These are phyloP conservation scores for Hypoxylon trugodes DNA, from an alignment of 495 filamentous ascomycete species.

Conservation along the genomic window DNA sequence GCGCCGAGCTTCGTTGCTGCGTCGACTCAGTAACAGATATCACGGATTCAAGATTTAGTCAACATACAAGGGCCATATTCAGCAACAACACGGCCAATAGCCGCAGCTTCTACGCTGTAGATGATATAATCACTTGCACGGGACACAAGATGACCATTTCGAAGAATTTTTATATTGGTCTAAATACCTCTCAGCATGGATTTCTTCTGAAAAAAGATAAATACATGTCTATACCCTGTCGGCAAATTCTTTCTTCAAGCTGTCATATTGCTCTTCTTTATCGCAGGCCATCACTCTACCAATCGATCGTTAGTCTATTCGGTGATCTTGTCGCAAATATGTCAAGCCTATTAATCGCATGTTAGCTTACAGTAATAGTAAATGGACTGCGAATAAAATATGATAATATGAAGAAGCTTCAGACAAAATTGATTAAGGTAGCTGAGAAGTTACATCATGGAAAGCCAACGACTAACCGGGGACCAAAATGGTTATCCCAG, in stretches of 20 bases:
- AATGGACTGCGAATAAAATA: constrained; percentile 11
- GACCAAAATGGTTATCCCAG: constrained; percentile 48
- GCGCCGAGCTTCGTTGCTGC: constrained; percentile 91
- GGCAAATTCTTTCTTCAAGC: constrained; percentile 77
- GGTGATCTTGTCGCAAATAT: constrained; percentile 9
- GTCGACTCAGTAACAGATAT: constrained; percentile 8
- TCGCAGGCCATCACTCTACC: constrained; percentile 94
- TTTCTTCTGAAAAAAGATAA: constrained; percentile 41
- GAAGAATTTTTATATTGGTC: constrained; percentile 78
- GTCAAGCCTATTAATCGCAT: constrained; percentile 11
- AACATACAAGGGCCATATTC: constrained; percentile 89
- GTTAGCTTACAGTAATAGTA: constrained; percentile 1
- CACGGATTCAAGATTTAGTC: constrained; percentile 30
- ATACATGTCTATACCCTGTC: constrained; percentile 64
- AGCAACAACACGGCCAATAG: constrained; percentile 83
- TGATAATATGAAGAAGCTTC: constrained; percentile 54
- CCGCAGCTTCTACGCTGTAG: constrained; percentile 95
- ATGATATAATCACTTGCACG: constrained; percentile 95
- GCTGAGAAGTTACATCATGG: constrained; percentile 98
- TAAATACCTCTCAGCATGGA: constrained; percentile 68
- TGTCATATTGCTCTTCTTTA: constrained; percentile 81
- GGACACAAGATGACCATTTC: constrained; percentile 94
- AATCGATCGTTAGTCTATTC: constrained; percentile 24
- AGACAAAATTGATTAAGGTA: constrained; percentile 93
- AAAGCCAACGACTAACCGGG: constrained; percentile 57